Conservation (phyloP, 2,329 filamentous ascomycete genomes). For the Microsporum audouinii region DNA sequence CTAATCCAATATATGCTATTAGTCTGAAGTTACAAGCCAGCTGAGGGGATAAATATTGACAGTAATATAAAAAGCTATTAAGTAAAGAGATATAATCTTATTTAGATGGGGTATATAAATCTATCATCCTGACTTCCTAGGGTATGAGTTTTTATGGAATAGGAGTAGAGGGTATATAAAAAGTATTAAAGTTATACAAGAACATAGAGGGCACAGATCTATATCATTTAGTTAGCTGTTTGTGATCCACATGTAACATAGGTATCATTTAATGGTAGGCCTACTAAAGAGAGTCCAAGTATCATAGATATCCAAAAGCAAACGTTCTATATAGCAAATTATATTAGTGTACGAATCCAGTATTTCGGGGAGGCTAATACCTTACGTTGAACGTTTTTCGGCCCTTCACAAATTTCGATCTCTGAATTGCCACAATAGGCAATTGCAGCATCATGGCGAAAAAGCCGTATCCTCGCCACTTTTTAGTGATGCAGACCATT, state of each 20-base stretch:
- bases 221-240: conserved; percentile 6
- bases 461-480: conserved; percentile 88
- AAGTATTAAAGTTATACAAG: conserved; percentile 32
- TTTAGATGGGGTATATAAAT: not conserved
- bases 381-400: conserved; percentile 61
- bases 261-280: conserved; percentile 12
- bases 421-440: conserved; percentile 85
- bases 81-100: too few species aligned
- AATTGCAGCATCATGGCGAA: conserved; percentile 93
- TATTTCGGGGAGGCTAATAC: conserved; percentile 5
- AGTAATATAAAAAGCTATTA: too few species aligned
- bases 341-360: not conserved
- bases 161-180: not conserved
- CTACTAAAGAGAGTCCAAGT: conserved; percentile 65
- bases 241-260: not conserved
- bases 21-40: too few species aligned
- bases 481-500: conserved; percentile 97
- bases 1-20: too few species aligned
- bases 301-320: conserved; percentile 93
- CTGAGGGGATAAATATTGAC: too few species aligned
- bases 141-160: not conserved
- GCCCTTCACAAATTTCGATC: conserved; percentile 62
- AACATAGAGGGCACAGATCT: conserved; percentile 52
- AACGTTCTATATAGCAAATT: conserved; percentile 46
- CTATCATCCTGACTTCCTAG: not conserved